Evolutionary conservation across 2,329 filamentous ascomycete species (phyloP).

Genomic region (Lachnellula suecica): DNA sequence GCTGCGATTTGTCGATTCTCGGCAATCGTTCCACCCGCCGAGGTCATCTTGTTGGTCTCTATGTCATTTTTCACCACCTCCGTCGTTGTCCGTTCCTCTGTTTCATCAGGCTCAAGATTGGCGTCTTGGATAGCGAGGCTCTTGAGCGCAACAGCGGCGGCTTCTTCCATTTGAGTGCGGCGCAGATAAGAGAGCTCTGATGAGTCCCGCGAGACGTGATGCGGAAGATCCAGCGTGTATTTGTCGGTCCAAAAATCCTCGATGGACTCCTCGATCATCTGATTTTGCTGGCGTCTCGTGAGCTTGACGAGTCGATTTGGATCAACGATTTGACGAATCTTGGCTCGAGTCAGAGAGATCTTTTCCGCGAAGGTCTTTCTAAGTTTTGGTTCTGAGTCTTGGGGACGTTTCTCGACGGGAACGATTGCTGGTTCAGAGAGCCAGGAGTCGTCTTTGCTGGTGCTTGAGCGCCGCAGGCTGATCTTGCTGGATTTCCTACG

Average conservation of each 20-base stretch:
- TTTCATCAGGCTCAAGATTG: not conserved
- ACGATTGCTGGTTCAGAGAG: too few relatives aligned
- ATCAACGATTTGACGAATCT: not conserved
- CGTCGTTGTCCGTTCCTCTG: not conserved
- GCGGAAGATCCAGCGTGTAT: constrained; percentile 1
- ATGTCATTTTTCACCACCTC: not conserved
- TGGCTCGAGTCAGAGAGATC: not conserved
- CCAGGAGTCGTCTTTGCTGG: not conserved
- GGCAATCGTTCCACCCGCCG: too few relatives aligned
- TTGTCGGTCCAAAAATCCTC: not conserved
- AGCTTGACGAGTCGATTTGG: too few relatives aligned
- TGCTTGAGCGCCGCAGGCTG: not conserved
- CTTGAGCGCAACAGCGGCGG: not conserved
- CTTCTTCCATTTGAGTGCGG: not conserved
- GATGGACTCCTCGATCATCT: not conserved
- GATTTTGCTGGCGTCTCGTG: not conserved
- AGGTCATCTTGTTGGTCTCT: too few relatives aligned
- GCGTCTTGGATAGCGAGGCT: not conserved
- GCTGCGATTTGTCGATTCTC: not conserved
- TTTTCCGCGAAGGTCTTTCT: not conserved
- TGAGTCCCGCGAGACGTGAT: constrained; percentile 2
- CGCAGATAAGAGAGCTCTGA: not conserved
- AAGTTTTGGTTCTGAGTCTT: not conserved
- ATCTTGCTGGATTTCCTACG: too few relatives aligned
- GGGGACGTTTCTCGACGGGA: not conserved